Base-by-base conservation (phyloP, 208 protist species). In the Crithidia thermophila region DNA sequence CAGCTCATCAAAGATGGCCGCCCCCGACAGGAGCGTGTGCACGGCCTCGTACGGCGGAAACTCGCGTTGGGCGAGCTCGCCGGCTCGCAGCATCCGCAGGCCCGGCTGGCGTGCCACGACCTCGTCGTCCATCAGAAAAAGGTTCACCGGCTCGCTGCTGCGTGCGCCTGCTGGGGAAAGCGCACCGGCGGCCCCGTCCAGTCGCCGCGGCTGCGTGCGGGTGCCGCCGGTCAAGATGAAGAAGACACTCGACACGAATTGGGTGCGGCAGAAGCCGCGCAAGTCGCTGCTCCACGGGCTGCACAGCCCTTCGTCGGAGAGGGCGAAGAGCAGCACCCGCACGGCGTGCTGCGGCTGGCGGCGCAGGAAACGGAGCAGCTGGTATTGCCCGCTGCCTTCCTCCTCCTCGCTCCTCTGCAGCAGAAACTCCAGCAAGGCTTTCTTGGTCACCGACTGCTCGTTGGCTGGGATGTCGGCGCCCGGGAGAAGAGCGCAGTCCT, bases 11-110 rank as follows among this genome's bases (percentile, higher is more conserved):
- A 75, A 68, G 30, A 75, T 42, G 28, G 69, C 69, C 0, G 69
- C 69, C 23, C 63, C 42, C 7, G 53, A 16, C 20, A 79, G 40
- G 49, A 72, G 51, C 27, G 67, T 69, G 72, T 86, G 79, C 11
- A 91, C 68, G 8, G 71, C 58, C 30, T 49, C 23, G 59, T 88
- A 88, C 0, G 75, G 71, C 16, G 81, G 85, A 68, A 79, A 91
- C 20, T 55, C 33, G 31, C 85, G 75, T 67, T 69, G 65, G 4
- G 70, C 73, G 33, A 86, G 51, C 52, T 88, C 75, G 40, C 45
- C 40, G 9, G 72, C 52, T 5, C 42, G 46, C 20, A 75, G 69
- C 42, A 31, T 39, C 52, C 76, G 49, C 21, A 75, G 39, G 8
- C 18, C 36, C 4, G 69, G 53, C 13, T 27, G 20, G 4, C 51